Evolutionary conservation across 1,284 basidiomycete genomes (phyloP).

Genomic region (Sanguinoderma infundibulare): DNA sequence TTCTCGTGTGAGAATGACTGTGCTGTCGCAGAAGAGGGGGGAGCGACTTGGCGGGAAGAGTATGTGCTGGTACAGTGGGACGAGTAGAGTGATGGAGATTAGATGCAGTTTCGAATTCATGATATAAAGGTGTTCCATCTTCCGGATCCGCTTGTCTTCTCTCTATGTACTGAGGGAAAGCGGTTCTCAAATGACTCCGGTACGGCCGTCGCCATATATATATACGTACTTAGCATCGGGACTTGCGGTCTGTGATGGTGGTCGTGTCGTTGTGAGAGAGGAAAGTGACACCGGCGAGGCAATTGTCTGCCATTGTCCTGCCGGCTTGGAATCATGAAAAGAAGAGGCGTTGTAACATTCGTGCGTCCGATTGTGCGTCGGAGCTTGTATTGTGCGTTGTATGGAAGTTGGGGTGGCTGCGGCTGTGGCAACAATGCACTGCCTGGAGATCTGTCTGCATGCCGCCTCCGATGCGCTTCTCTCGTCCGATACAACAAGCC

Average conservation of each 20-base stretch:
- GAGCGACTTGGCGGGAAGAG: conserved; percentile 73
- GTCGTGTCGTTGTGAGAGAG: too few species aligned
- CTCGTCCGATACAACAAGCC: neutral
- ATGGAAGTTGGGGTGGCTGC: too few species aligned
- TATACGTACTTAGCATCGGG: too few species aligned
- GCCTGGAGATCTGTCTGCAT: neutral
- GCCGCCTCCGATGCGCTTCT: neutral
- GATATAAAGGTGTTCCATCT: too few species aligned
- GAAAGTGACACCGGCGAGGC: too few species aligned
- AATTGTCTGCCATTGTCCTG: too few species aligned
- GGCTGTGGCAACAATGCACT: conserved; percentile 13
- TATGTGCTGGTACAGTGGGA: conserved; percentile 78
- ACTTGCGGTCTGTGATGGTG: neutral
- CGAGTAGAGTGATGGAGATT: conserved; percentile 15
- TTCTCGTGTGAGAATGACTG: conserved; percentile 83
- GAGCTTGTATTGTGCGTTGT: neutral
- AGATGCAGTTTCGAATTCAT: neutral
- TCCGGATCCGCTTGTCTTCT: too few species aligned
- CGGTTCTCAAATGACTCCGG: too few species aligned
- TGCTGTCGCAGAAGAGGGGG: conserved; percentile 46
- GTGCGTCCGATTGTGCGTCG: neutral
- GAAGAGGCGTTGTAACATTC: too few species aligned
- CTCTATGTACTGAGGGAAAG: too few species aligned
- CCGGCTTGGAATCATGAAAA: neutral
- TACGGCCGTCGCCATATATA: too few species aligned